Percentiles rank a stretch among this genome's conserved stretches.
Conservation (phyloP, 306 rosid genomes). For the Herpetospermum pedunculosum region DNA sequence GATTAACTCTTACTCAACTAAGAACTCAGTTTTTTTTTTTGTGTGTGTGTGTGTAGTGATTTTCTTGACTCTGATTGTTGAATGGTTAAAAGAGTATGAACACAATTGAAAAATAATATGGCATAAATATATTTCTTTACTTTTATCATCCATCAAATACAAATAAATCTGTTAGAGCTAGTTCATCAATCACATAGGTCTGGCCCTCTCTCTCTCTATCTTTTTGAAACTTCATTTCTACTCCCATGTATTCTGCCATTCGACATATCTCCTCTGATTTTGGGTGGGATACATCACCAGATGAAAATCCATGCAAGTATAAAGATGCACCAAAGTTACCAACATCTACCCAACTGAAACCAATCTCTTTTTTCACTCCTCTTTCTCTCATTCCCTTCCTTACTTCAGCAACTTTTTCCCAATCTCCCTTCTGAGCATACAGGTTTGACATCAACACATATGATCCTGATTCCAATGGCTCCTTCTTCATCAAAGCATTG, state of each 20-base stretch:
- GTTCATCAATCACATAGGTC: not conserved
- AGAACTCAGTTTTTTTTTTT: no score
- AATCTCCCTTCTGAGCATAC: constrained; percentile 65
- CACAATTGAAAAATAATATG: not conserved
- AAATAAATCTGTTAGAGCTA: not conserved
- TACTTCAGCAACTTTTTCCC: constrained; percentile 73
- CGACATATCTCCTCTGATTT: constrained; percentile 42
- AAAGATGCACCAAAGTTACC: constrained; percentile 37
- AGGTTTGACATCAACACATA: constrained; percentile 65
- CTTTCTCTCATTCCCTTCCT: constrained; percentile 62
- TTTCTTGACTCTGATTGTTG: not conserved
- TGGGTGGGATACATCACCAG: constrained; percentile 61
- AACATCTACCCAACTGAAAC: constrained; percentile 73
- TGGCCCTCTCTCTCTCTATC: constrained; percentile 17
- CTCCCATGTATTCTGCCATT: constrained; percentile 52
- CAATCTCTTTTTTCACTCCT: constrained; percentile 69
- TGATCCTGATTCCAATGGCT: constrained; percentile 56
- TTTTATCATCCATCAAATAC: not conserved
- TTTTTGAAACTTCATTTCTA: constrained; percentile 42
- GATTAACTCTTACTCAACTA: no score
- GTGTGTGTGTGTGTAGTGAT: no score
- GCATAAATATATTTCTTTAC: not conserved
- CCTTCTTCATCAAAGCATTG: constrained; percentile 40
- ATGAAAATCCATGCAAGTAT: constrained; percentile 62
- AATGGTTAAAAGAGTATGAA: not conserved